Base-by-base conservation (phyloP, 2,329 filamentous ascomycete genomes). In the Pseudophaeomoniella oleicola region DNA sequence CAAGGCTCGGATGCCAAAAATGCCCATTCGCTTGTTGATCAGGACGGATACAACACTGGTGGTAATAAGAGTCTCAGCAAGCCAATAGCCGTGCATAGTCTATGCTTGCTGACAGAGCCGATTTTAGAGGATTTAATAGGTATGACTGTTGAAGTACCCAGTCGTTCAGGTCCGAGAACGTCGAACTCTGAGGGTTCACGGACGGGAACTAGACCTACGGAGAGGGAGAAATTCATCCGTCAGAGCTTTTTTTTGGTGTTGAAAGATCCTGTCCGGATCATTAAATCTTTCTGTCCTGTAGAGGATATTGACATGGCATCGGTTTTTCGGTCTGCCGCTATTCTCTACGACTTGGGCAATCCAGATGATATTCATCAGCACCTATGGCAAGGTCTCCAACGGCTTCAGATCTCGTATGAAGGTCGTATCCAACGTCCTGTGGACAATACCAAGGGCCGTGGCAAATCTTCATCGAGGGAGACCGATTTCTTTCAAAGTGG, bases 161-260 rank as follows among this genome's bases (percentile, higher is more conserved):
- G n/a, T n/a, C n/a, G n/a, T n/a, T n/a, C n/a, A n/a, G n/a, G n/a
- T n/a, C n/a, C n/a, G n/a, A n/a, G n/a, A n/a, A n/a, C n/a, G n/a
- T n/a, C n/a, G n/a, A n/a, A n/a, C n/a, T n/a, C n/a, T n/a, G n/a
- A n/a, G n/a, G n/a, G n/a, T n/a, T n/a, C n/a, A n/a, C n/a, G n/a
- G n/a, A n/a, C n/a, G n/a, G n/a, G n/a, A n/a, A n/a, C n/a, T n/a
- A n/a, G n/a, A n/a, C n/a, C n/a, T n/a, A 31, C 13, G 4, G 4
- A 35, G 17, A 19, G 27, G 17, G 11, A 34, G 35, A 34, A 33
- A n/a, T 32, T 37, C 34, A 17, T 64, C 35, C 50, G 54, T 5
- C 63, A 66, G 41, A 64, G 60, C 37, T 51, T 64, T 1, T 60
- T 56, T 39, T 66, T 58, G 41, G 53, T 59, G 11, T 41, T 67